Percentiles rank a stretch among this genome's conserved stretches.
Conservation (phyloP, 164 flowering plant genomes). For the Umbilicus rupestris region DNA sequence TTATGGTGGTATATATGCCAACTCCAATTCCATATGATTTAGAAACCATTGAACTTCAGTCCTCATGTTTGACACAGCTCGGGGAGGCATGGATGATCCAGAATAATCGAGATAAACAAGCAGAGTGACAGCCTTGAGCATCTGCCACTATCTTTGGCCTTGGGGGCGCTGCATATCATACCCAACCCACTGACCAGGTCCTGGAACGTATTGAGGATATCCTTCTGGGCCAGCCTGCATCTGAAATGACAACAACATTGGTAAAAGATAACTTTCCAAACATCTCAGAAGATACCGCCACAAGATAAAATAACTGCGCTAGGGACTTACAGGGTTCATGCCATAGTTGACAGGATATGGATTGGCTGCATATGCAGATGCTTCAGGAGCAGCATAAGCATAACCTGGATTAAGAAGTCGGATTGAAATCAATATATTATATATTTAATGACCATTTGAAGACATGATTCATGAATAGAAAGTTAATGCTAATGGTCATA, state of each 20-base stretch:
- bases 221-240: conserved; percentile 56
- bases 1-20: background rate
- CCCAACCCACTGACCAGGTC: conserved; percentile 69
- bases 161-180: conserved; percentile 79
- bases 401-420: conserved; percentile 26
- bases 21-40: background rate
- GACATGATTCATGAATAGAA: background rate
- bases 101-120: too few relatives aligned
- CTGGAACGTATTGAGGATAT: conserved; percentile 61
- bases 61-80: background rate
- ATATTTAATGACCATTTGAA: background rate
- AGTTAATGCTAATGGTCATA: background rate
- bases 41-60: background rate
- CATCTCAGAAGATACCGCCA: background rate
- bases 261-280: background rate
- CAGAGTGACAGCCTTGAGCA: background rate
- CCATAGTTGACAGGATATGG: conserved; percentile 59
- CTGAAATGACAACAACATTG: conserved; percentile 22
- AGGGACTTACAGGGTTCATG: conserved; percentile 56
- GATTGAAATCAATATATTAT: background rate
- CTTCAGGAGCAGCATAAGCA: conserved; percentile 57
- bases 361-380: conserved; percentile 42
- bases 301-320: background rate
- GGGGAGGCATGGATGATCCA: background rate
- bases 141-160: conserved; percentile 46